Conservation (phyloP, 2,329 filamentous ascomycete genomes). For the Colletotrichum zoysiae region DNA sequence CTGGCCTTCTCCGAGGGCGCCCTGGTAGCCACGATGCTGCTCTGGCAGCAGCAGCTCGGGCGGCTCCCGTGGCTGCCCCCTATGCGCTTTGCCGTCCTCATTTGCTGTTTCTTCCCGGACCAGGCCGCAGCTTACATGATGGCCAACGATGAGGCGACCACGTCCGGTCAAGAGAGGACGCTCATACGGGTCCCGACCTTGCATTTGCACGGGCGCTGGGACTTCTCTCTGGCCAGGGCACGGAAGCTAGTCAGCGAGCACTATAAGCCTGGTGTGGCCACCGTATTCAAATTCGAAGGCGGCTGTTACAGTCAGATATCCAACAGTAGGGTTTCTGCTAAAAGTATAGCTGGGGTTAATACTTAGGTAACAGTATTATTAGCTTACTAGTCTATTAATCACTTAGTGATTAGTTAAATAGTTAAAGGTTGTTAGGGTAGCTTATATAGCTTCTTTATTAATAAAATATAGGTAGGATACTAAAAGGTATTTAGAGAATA, state of each 20-base stretch:
- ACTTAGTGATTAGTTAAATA: too few relatives aligned
- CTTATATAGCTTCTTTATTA: too few relatives aligned
- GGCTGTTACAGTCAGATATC: background rate
- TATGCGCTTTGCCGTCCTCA: background rate
- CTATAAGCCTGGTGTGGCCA: background rate
- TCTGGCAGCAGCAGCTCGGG: conserved; percentile 7
- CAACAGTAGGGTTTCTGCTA: too few relatives aligned
- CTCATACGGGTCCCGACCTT: background rate
- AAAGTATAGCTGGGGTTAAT: too few relatives aligned
- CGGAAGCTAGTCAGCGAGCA: background rate
- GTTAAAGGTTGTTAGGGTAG: too few relatives aligned
- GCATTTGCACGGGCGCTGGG: background rate
- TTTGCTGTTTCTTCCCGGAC: background rate
- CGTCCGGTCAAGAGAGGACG: too few relatives aligned
- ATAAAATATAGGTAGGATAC: too few relatives aligned
- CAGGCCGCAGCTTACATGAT: background rate
- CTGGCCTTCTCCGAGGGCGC: conserved; percentile 11
- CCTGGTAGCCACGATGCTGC: background rate
- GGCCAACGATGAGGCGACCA: too few relatives aligned
- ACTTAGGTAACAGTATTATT: too few relatives aligned
- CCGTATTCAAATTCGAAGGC: background rate
- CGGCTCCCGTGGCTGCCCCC: background rate
- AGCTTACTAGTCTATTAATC: too few relatives aligned
- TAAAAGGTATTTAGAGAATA: too few relatives aligned
- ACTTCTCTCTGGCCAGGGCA: background rate